These are phyloP conservation scores for Serendipita sp. DNA, from an alignment of 768 basidiomycete genomes.

Conservation along the genomic window DNA sequence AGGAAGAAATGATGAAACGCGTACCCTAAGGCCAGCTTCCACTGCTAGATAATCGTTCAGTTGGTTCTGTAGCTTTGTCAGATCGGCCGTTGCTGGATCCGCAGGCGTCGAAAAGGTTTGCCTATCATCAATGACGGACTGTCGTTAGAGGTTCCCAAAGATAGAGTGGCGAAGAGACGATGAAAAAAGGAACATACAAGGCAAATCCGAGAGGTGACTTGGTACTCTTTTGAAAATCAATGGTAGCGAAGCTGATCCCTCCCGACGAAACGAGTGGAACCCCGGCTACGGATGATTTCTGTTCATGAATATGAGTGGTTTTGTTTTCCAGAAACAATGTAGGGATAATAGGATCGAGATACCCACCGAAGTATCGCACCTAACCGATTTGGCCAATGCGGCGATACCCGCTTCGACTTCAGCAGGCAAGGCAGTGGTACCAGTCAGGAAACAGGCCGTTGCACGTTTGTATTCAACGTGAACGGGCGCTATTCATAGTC, in stretches of 20 bases:
- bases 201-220: constrained; percentile 12
- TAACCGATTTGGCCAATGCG: constrained; percentile 1
- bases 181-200: not conserved
- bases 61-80: constrained; percentile 11
- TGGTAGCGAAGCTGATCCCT: constrained; percentile 9
- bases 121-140: not conserved
- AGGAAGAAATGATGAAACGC: not conserved
- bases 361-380: not conserved
- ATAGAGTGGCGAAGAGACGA: not conserved
- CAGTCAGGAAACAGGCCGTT: constrained; percentile 10
- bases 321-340: not conserved
- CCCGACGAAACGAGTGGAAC: constrained; percentile 11
- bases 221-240: constrained; percentile 11
- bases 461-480: not conserved
- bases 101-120: constrained; percentile 5
- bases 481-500: too few species aligned
- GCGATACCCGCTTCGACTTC: constrained; percentile 5
- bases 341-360: not conserved
- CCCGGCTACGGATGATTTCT: constrained; percentile 8
- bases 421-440: constrained; percentile 8
- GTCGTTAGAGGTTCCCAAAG: too few species aligned
- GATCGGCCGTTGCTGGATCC: constrained; percentile 10
- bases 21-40: constrained; percentile 13
- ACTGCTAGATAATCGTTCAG: constrained; percentile 14
- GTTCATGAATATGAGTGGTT: not conserved